phyloP scores from a whole-genome alignment of 805 yeast species.

The Naumovozyma baii region DNA sequence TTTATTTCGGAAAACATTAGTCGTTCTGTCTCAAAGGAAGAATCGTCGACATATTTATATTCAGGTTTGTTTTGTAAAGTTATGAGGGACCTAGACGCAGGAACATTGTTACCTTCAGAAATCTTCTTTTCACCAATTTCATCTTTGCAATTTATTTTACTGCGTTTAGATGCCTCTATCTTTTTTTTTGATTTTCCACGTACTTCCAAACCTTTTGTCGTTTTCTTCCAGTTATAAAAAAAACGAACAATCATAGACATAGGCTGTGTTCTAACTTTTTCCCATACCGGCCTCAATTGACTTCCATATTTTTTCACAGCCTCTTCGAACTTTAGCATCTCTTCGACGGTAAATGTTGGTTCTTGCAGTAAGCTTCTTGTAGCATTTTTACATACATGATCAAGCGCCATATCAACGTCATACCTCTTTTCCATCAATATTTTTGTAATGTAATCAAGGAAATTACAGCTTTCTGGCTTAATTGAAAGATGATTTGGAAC shows the following conservation, averaged over 20 bases:
- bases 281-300: slow-evolving; percentile 64
- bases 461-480: slow-evolving; percentile 63
- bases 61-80: slow-evolving; percentile 7
- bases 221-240: slow-evolving; percentile 89
- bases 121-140: not conserved
- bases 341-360: slow-evolving; percentile 63
- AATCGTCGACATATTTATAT: slow-evolving; percentile 34
- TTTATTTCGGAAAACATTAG: slow-evolving; percentile 31
- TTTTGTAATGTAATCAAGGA: slow-evolving; percentile 62
- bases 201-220: slow-evolving; percentile 58
- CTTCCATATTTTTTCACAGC: slow-evolving; percentile 67
- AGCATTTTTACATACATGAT: slow-evolving; percentile 34
- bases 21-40: slow-evolving; percentile 54
- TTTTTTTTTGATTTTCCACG: slow-evolving; percentile 73
- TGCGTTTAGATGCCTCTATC: not conserved
- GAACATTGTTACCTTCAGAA: slow-evolving; percentile 5
- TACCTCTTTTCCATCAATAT: slow-evolving; percentile 44
- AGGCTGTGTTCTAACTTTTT: slow-evolving; percentile 64
- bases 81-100: too few species aligned
- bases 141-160: not conserved
- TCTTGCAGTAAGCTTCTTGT: slow-evolving; percentile 57
- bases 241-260: slow-evolving; percentile 73
- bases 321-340: slow-evolving; percentile 58
- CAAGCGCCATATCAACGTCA: slow-evolving; percentile 41
- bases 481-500: slow-evolving; percentile 49